Conservation (phyloP, 805 yeast genomes). For the Saccharomycopsis sp. region DNA sequence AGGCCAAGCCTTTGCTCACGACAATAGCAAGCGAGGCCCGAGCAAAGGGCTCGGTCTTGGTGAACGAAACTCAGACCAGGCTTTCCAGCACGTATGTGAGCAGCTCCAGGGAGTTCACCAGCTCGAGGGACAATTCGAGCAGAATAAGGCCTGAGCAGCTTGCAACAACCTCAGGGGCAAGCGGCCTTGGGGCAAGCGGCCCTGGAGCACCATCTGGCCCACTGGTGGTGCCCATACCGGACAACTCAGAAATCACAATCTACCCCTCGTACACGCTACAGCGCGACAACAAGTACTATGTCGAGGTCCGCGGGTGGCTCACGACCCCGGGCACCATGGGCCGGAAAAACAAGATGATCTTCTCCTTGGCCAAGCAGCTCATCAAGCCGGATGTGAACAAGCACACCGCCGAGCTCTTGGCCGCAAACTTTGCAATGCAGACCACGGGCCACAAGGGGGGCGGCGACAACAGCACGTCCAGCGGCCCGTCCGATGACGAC, state of each 20-base stretch:
- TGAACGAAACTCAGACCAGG: constrained; percentile 7
- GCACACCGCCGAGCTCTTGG: constrained; percentile 11
- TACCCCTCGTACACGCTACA: constrained; percentile 45
- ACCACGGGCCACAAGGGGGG: constrained; percentile 20
- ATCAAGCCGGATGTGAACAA: constrained; percentile 31
- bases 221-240: constrained; percentile 7
- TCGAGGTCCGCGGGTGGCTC: constrained; percentile 66
- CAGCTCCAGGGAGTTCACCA: constrained; percentile 9
- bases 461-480: not conserved
- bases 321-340: constrained; percentile 61
- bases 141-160: not conserved
- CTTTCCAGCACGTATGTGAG: not conserved
- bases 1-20: constrained; percentile 13
- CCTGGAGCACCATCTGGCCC: too few relatives aligned
- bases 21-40: constrained; percentile 14
- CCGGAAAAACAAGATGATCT: constrained; percentile 60
- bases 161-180: not conserved
- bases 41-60: constrained; percentile 7
- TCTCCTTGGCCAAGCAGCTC: constrained; percentile 61
- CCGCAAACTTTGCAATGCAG: constrained; percentile 9
- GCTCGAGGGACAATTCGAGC: constrained; percentile 9
- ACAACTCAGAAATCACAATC: constrained; percentile 51
- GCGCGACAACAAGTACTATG: constrained; percentile 34
- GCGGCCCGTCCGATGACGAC: not conserved
- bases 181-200: too few relatives aligned